phyloP scores from a whole-genome alignment of 1,284 basidiomycete genomes.

The Ganoderma multipileum region DNA sequence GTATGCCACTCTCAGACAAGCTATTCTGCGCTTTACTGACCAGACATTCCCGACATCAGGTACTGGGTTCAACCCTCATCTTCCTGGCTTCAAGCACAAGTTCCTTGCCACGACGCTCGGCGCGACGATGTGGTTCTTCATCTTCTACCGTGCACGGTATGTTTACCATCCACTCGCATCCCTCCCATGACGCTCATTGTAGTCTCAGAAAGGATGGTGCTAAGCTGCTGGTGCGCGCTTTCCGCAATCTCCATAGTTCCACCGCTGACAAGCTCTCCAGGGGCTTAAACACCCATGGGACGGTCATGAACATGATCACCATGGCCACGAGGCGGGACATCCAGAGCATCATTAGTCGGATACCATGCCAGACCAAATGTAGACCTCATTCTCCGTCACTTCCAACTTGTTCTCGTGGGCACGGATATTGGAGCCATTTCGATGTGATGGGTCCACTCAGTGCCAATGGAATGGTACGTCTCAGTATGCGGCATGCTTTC shows the following conservation, averaged over 20 bases:
- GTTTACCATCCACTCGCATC: slow-evolving; percentile 39
- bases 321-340: slow-evolving; percentile 52
- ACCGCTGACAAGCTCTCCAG: slow-evolving; percentile 33
- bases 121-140: slow-evolving; percentile 97
- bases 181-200: slow-evolving; percentile 2
- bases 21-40: slow-evolving; percentile 17
- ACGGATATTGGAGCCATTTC: too few relatives aligned
- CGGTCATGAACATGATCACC: slow-evolving; percentile 63
- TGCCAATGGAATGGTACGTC: background rate
- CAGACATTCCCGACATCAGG: slow-evolving; percentile 14
- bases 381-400: background rate
- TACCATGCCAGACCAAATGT: slow-evolving; percentile 8
- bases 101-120: slow-evolving; percentile 87
- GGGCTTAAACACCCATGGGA: slow-evolving; percentile 66
- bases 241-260: background rate
- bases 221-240: slow-evolving; percentile 66
- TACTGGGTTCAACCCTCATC: slow-evolving; percentile 84
- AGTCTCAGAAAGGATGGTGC: slow-evolving; percentile 69
- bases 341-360: slow-evolving; percentile 37
- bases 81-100: slow-evolving; percentile 78
- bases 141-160: slow-evolving; percentile 92
- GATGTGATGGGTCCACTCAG: background rate
- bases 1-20: slow-evolving; percentile 31
- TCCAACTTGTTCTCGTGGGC: background rate
- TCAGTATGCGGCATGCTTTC: background rate